These are phyloP conservation scores for Selenicereus undatus DNA, from an alignment of 148 eudicot genomes.

Conservation along the genomic window DNA sequence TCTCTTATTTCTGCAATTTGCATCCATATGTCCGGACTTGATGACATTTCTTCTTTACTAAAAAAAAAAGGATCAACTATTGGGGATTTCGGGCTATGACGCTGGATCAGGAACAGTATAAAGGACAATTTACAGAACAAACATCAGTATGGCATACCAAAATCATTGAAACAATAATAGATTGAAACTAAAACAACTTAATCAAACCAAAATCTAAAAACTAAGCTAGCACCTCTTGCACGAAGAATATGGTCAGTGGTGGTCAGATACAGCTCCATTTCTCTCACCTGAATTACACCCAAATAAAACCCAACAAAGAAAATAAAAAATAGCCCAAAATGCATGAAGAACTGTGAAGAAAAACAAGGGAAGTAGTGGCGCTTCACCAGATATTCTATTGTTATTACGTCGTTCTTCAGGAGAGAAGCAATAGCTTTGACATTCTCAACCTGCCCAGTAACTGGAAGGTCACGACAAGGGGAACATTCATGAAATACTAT, in stretches of 20 bases:
- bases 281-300: slow-evolving; percentile 57
- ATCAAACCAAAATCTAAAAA: neutral
- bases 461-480: neutral
- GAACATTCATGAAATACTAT: neutral
- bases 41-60: too few relatives aligned
- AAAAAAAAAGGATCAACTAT: too few relatives aligned
- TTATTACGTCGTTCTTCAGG: slow-evolving; percentile 53
- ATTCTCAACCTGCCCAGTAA: slow-evolving; percentile 49
- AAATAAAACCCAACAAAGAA: slow-evolving; percentile 3
- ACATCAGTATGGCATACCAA: too few relatives aligned
- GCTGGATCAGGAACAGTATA: neutral
- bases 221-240: slow-evolving; percentile 60
- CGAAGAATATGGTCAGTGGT: slow-evolving; percentile 76
- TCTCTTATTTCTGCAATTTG: too few relatives aligned
- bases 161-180: neutral
- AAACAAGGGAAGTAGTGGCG: neutral
- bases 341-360: neutral
- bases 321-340: neutral
- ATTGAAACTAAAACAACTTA: slow-evolving; percentile 8
- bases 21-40: too few relatives aligned
- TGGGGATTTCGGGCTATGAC: neutral
- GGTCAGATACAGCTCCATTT: slow-evolving; percentile 85
- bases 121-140: too few relatives aligned
- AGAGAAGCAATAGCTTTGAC: slow-evolving; percentile 61
- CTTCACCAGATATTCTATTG: slow-evolving; percentile 60